phyloP scores from a whole-genome alignment of 2,329 filamentous ascomycete genomes.

The Trichoderma arundinaceum region DNA sequence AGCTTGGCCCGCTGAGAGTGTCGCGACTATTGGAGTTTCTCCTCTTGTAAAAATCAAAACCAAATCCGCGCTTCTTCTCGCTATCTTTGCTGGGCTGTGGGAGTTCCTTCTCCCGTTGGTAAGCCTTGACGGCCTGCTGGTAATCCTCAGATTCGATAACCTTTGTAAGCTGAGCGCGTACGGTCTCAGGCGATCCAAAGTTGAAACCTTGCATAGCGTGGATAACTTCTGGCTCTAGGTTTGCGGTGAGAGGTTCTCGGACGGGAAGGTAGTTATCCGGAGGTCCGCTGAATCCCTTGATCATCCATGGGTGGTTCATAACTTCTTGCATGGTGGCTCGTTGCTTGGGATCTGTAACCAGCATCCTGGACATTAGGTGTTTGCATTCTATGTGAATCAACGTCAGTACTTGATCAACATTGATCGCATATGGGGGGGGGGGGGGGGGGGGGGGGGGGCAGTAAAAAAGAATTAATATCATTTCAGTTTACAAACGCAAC shows the following conservation, averaged over 20 bases:
- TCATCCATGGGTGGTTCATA: slow-evolving; percentile 94
- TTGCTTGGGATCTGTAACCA: slow-evolving; percentile 89
- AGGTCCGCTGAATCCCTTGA: slow-evolving; percentile 83
- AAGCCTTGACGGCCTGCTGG: slow-evolving; percentile 76
- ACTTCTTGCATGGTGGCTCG: slow-evolving; percentile 89
- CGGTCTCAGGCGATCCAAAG: slow-evolving; percentile 85
- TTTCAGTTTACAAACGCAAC: too few species aligned
- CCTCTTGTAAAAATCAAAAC: slow-evolving; percentile 95
- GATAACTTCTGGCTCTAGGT: slow-evolving; percentile 81
- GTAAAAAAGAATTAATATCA: too few species aligned
- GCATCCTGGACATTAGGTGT: slow-evolving; percentile 89
- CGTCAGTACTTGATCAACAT: neutral
- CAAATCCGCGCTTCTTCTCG: slow-evolving; percentile 87
- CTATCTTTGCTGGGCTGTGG: slow-evolving; percentile 63
- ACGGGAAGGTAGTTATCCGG: slow-evolving; percentile 87
- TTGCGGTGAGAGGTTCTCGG: slow-evolving; percentile 83
- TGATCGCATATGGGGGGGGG: neutral
- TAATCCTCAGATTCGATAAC: slow-evolving; percentile 96
- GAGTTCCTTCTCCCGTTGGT: slow-evolving; percentile 69
- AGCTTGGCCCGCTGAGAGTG: slow-evolving; percentile 81
- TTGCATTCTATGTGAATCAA: slow-evolving; percentile 73
- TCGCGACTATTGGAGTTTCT: slow-evolving; percentile 91
- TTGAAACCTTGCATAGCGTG: slow-evolving; percentile 98
- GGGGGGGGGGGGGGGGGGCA: too few species aligned
- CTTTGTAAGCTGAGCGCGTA: slow-evolving; percentile 79